Base-by-base conservation (phyloP, 805 yeast genomes). In the Priceomyces melissophilus region DNA sequence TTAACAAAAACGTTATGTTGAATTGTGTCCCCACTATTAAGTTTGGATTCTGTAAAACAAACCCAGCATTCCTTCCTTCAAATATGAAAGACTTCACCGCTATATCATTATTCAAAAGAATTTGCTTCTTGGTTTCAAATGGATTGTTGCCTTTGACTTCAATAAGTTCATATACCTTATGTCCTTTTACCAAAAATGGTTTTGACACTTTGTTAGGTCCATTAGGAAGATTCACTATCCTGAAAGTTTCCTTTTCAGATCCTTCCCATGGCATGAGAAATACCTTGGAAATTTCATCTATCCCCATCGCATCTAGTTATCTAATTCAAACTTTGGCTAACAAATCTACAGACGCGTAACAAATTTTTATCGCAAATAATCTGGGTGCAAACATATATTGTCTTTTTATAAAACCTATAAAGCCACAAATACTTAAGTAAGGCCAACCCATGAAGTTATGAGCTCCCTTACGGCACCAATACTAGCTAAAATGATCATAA, bases 401-500 rank as follows among this genome's bases (percentile, higher is more conserved):
- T 31, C 11, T 31, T 14, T 31, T 9, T 12, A 32, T 16, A 32
- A 32, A 10, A 17, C 5, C 8, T 35, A 26, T 29, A 29, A 12
- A 35, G 14, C 12, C 15, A 23, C 25, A 5, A 12, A 25, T 35
- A 25, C 12, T 16, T 13, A n/a, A 32, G 35, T 40, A 28, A 50
- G 40, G 2, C 58, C 58, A n/a, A 50, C 58, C 45, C 43, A 43
- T 1, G 50, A 43, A 38, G 42, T 47, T 12, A 60, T 46, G 9
- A 58, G 41, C 11, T 47, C 50, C 30, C 64, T 47, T 0, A 69
- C 52, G 4, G 60, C 62, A 1, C 65, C 68, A 31, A 86, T 78
- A 36, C 85, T 80, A 9, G 84, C 77, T 58, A 86, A 47, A 3
- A 86, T 69, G 32, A 86, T 79, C 87, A 86, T 80, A 11, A 79